Conservation (phyloP, 1,284 basidiomycete species). For the Salmacisia buchloeana region DNA sequence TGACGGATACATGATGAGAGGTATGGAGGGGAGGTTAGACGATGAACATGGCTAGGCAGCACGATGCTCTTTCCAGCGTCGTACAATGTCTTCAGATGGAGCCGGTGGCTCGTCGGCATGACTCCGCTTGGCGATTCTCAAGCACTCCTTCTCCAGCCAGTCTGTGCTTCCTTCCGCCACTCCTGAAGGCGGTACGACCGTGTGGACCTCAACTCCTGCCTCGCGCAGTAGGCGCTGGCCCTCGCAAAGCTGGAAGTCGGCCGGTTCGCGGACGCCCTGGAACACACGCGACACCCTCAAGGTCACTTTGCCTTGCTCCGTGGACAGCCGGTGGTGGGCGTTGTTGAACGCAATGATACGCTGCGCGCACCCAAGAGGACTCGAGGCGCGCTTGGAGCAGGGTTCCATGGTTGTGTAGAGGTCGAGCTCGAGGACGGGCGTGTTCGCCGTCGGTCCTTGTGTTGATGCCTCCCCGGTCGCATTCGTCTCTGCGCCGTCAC, state of each 20-base stretch:
- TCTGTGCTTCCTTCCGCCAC: conserved; percentile 54
- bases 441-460: neutral
- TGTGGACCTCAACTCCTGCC: conserved; percentile 70
- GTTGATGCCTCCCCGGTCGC: too few species aligned
- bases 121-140: conserved; percentile 35
- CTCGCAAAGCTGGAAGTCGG: conserved; percentile 80
- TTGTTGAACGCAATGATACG: conserved; percentile 63
- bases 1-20: too few species aligned
- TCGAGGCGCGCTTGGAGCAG: conserved; percentile 82
- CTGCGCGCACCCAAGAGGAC: conserved; percentile 77
- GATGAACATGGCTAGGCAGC: neutral
- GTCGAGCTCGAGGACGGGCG: conserved; percentile 55
- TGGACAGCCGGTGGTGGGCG: neutral
- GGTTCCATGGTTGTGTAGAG: conserved; percentile 97
- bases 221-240: conserved; percentile 71
- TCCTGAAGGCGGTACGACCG: conserved; percentile 56
- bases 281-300: conserved; percentile 67
- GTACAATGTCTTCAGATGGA: neutral
- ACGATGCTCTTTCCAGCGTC: neutral
- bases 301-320: neutral
- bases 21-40: too few species aligned
- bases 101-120: conserved; percentile 14
- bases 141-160: conserved; percentile 32
- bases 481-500: too few species aligned
- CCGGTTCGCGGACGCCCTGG: conserved; percentile 86